These are phyloP conservation scores for Cystobasidium sp. DNA, from an alignment of 1,284 basidiomycete genomes.

Conservation along the genomic window DNA sequence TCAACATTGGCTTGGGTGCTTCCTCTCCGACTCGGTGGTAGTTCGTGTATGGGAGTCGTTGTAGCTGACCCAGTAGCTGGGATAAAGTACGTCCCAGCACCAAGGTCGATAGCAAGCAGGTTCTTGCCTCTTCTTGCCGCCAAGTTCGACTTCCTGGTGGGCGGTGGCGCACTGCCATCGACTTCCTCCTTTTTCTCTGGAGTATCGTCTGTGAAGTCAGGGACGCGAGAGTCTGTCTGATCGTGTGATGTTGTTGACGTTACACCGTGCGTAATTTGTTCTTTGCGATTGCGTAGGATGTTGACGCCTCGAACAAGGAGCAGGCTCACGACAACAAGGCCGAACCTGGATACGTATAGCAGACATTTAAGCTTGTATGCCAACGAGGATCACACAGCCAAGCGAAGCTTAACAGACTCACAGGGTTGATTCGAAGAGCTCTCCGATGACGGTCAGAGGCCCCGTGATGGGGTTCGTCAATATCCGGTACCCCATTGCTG, in stretches of 20 bases:
- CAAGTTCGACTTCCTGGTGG: not conserved
- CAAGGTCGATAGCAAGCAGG: slow-evolving; percentile 28
- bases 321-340: slow-evolving; percentile 26
- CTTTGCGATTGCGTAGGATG: slow-evolving; percentile 36
- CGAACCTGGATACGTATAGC: no score
- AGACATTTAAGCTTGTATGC: no score
- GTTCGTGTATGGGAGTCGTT: slow-evolving; percentile 8
- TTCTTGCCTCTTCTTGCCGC: slow-evolving; percentile 32
- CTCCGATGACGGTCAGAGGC: slow-evolving; percentile 31
- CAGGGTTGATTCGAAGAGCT: slow-evolving; percentile 34
- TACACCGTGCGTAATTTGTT: not conserved
- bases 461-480: slow-evolving; percentile 31
- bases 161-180: not conserved
- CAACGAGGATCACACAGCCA: no score
- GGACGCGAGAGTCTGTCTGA: not conserved
- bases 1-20: not conserved
- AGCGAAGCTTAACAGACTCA: no score
- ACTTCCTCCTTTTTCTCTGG: not conserved
- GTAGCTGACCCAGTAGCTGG: not conserved
- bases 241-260: not conserved
- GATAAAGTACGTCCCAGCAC: slow-evolving; percentile 35
- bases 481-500: slow-evolving; percentile 33
- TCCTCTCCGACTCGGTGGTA: not conserved
- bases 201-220: no score
- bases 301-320: slow-evolving; percentile 35